A percentile compares a stretch with the other conserved stretches of the same genome.
Evolutionary conservation across 352 stramenopile species (phyloP).

Genomic region (Phytopythium ostracodes): DNA sequence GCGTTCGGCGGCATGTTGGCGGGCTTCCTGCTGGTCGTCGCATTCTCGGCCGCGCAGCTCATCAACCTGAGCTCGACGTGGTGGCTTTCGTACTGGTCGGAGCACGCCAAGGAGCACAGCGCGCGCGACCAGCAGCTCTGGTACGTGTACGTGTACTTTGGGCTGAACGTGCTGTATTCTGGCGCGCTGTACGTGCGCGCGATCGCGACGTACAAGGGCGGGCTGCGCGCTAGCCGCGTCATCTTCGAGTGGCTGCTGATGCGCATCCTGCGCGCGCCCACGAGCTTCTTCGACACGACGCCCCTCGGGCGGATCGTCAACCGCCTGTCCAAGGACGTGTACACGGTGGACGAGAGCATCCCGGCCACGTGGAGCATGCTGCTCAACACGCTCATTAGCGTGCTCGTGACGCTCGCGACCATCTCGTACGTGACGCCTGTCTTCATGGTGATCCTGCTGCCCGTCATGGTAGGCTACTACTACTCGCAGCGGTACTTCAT

Average conservation of each 20-base stretch:
- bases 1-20: constrained; percentile 57
- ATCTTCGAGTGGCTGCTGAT: constrained; percentile 78
- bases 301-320: constrained; percentile 77
- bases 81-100: constrained; percentile 42
- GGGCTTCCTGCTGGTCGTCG: constrained; percentile 33
- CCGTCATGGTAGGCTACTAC: constrained; percentile 51
- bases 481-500: constrained; percentile 90
- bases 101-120: constrained; percentile 17
- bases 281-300: constrained; percentile 82
- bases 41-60: constrained; percentile 40
- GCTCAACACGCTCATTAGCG: constrained; percentile 61
- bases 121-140: constrained; percentile 32
- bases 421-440: constrained; percentile 63
- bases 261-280: constrained; percentile 84
- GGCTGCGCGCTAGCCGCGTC: constrained; percentile 45
- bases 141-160: constrained; percentile 85
- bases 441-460: constrained; percentile 56
- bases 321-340: constrained; percentile 72
- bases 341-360: constrained; percentile 74
- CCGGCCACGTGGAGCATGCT: constrained; percentile 64
- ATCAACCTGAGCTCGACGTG: constrained; percentile 71
- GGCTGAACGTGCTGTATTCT: constrained; percentile 53
- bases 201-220: constrained; percentile 53
- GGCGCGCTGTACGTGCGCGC: constrained; percentile 60
- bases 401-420: constrained; percentile 40